These are phyloP conservation scores for Suillus subalutaceus DNA, from an alignment of 768 basidiomycete species.

Conservation along the genomic window DNA sequence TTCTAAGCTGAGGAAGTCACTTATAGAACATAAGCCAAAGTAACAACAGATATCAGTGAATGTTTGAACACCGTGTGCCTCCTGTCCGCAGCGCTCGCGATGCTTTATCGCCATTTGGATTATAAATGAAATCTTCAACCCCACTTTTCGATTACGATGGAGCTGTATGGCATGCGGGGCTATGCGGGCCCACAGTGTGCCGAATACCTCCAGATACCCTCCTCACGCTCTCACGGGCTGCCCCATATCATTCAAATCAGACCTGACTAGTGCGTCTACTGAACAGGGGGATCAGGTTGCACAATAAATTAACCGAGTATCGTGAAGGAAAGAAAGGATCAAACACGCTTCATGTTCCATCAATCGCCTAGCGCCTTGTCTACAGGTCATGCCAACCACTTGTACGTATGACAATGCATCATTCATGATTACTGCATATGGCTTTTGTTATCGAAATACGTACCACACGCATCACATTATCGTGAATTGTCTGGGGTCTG, in stretches of 20 bases:
- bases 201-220: neutral
- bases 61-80: neutral
- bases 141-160: neutral
- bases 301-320: neutral
- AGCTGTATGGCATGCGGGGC: neutral
- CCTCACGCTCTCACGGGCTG: neutral
- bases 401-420: conserved; percentile 19
- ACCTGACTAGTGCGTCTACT: neutral
- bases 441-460: conserved; percentile 18
- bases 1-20: neutral
- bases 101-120: conserved; percentile 1
- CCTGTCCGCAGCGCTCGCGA: conserved; percentile 5
- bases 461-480: conserved; percentile 15
- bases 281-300: neutral
- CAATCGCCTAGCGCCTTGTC: neutral
- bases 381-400: conserved; percentile 8
- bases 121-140: neutral
- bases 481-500: conserved; percentile 23
- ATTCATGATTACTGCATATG: conserved; percentile 24
- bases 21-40: neutral
- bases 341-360: neutral
- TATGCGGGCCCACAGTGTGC: neutral
- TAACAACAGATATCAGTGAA: too few relatives aligned
- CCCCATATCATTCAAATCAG: neutral
- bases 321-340: neutral